phyloP scores from a whole-genome alignment of 2,329 filamentous ascomycete species.

The Pyricularia grisea region DNA sequence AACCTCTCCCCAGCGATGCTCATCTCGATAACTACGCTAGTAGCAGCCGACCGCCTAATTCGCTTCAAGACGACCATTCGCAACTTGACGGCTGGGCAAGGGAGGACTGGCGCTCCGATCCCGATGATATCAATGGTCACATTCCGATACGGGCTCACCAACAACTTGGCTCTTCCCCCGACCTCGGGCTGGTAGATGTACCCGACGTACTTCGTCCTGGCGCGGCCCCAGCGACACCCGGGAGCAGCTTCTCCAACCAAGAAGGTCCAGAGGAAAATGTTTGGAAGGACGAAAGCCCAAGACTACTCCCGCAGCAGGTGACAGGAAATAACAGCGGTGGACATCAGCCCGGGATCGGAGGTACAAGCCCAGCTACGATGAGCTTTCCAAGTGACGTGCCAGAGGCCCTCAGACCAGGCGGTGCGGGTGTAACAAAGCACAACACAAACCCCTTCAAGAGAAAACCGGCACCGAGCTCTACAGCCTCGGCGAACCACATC shows the following conservation, averaged over 20 bases:
- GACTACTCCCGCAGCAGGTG: not conserved
- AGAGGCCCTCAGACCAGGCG: slow-evolving; percentile 22
- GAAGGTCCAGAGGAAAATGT: slow-evolving; percentile 17
- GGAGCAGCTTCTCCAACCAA: not conserved
- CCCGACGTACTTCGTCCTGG: slow-evolving; percentile 22
- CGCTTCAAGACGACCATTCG: not conserved
- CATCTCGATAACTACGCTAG: slow-evolving; percentile 10
- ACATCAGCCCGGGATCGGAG: not conserved
- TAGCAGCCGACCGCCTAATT: not conserved
- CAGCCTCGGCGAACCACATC: slow-evolving; percentile 8
- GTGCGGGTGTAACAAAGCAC: slow-evolving; percentile 9
- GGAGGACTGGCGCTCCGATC: slow-evolving; percentile 14
- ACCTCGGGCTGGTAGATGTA: slow-evolving; percentile 8
- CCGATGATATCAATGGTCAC: slow-evolving; percentile 2
- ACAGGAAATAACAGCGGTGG: not conserved
- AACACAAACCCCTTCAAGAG: slow-evolving; percentile 48
- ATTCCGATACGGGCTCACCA: not conserved
- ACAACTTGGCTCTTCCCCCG: not conserved
- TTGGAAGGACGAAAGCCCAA: slow-evolving; percentile 17
- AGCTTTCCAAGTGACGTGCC: slow-evolving; percentile 16
- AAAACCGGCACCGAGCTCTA: slow-evolving; percentile 22
- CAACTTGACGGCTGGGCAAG: slow-evolving; percentile 1
- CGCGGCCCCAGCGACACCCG: slow-evolving; percentile 5
- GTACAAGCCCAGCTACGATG: slow-evolving; percentile 1
- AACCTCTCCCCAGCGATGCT: slow-evolving; percentile 22